Evolutionary conservation across 192 early-diverging fungal species (phyloP), one percentile per base, ranked within the genome.

Genomic region (Coemansia sp.): DNA sequence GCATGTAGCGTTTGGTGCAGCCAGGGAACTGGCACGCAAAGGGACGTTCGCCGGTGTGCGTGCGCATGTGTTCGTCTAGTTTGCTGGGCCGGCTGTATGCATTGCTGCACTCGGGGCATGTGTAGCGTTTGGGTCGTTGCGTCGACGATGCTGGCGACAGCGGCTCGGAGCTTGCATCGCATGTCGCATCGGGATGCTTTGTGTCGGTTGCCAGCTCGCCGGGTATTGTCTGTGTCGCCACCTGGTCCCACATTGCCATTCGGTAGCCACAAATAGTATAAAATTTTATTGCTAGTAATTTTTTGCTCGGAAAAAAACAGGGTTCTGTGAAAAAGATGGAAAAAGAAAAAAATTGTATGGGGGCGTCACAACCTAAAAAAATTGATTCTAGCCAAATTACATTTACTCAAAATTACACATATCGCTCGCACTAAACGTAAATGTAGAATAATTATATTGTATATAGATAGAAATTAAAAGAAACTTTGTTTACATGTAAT

Each of bases 1-100:
- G 65, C 68, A 80, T 89, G 65, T 92, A 94, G 2, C 85, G 76
- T 63, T 93, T 93, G 15, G 72, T 84, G 67, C 92, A 94, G 2
- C 86, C 87, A 5, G 81, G 75, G 59, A 83, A 81, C n/a, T 72
- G 66, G 61, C 90, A 92, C 2, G 75, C 82, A 74, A 86, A 93
- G 6, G 90, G 91, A 19, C 89, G 80, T 57, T 85, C 87, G 15
- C 90, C 90, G 26, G 89, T 91, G 59, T 93, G 91, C 0, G 87
- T 88, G 31, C 86, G 78, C 23, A 83, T 64, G 73, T 93, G 91
- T 54, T 82, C 78, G 23, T 60, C 75, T 44, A 82, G 81, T 10
- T 65, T 63, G 40, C 71, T 70, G 0, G 66, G 68, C 34, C 64
- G 53, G 11, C 51, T 59, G 22, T 71, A 83, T 5, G 63, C 28